phyloP scores from a whole-genome alignment of 148 eudicot species.

The Camellia sinensis region DNA sequence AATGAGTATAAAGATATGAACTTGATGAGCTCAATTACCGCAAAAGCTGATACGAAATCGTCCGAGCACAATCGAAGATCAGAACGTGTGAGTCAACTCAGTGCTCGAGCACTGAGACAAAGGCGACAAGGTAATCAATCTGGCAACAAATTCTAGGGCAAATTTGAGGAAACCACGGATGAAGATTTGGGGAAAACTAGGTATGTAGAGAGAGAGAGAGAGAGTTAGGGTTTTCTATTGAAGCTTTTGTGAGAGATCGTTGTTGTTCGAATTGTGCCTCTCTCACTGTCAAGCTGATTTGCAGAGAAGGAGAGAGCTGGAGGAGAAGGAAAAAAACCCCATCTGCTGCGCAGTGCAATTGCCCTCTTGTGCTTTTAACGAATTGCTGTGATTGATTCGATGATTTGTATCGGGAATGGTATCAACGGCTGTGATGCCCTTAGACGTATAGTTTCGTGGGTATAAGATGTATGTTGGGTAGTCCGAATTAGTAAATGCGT shows the following conservation, averaged over 20 bases:
- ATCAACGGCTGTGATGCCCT: slow-evolving; percentile 8
- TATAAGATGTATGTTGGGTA: background rate
- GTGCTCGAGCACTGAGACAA: background rate
- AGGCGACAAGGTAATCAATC: background rate
- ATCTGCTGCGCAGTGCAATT: background rate
- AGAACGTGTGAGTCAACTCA: slow-evolving; percentile 8
- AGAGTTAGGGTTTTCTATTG: background rate
- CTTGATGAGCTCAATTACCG: slow-evolving; percentile 11
- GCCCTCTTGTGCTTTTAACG: background rate
- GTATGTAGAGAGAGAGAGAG: background rate
- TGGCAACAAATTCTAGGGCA: slow-evolving; percentile 6
- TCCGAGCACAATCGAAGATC: background rate
- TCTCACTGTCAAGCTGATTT: slow-evolving; percentile 4
- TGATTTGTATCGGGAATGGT: background rate
- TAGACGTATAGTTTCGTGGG: background rate
- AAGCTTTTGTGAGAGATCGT: slow-evolving; percentile 1
- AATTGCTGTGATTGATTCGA: background rate
- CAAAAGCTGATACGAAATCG: background rate
- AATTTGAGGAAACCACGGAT: background rate
- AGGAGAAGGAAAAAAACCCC: background rate
- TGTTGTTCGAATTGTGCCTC: background rate
- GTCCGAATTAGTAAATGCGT: no score
- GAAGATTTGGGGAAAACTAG: background rate
- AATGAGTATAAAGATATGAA: background rate
- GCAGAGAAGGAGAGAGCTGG: background rate